A percentile compares a stretch with the other conserved stretches of the same genome.
These are phyloP conservation scores for Chytriomyces sp. DNA, from an alignment of 192 early-diverging fungal species.

Conservation along the genomic window DNA sequence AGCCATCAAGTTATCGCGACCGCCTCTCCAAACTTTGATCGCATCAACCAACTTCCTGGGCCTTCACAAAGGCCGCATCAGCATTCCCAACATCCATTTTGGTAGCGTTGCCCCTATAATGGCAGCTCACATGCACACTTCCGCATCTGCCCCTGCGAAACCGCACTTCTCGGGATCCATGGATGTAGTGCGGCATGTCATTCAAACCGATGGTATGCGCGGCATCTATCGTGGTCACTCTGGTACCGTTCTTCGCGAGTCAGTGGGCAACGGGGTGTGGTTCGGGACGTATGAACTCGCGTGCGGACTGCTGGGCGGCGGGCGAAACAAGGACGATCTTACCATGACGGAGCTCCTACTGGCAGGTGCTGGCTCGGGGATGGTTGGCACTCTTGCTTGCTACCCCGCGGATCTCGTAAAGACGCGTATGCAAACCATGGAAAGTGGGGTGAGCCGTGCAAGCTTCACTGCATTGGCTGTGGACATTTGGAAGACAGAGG, in stretches of 20 bases:
- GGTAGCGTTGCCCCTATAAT: not conserved
- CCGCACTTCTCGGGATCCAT: not conserved
- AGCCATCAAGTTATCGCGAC: not conserved
- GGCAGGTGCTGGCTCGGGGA: not conserved
- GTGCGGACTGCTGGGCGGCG: not conserved
- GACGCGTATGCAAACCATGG: not conserved
- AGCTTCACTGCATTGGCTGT: not conserved
- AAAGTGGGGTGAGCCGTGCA: not conserved
- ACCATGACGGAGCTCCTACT: not conserved
- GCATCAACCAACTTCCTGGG: too few relatives aligned
- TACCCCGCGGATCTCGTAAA: not conserved
- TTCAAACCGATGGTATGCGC: not conserved
- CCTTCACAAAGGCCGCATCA: too few relatives aligned
- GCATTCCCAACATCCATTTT: not conserved
- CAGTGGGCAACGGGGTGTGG: not conserved
- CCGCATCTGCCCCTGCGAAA: not conserved
- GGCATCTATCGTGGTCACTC: not conserved
- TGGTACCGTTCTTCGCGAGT: not conserved
- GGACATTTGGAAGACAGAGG: not conserved
- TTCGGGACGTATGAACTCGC: not conserved
- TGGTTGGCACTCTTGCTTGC: not conserved
- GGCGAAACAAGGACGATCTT: not conserved
- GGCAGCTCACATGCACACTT: not conserved
- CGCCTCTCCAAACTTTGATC: not conserved
- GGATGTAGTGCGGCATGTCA: not conserved